phyloP scores from a whole-genome alignment of 495 filamentous ascomycete species.

The Cercophora newfieldiana region DNA sequence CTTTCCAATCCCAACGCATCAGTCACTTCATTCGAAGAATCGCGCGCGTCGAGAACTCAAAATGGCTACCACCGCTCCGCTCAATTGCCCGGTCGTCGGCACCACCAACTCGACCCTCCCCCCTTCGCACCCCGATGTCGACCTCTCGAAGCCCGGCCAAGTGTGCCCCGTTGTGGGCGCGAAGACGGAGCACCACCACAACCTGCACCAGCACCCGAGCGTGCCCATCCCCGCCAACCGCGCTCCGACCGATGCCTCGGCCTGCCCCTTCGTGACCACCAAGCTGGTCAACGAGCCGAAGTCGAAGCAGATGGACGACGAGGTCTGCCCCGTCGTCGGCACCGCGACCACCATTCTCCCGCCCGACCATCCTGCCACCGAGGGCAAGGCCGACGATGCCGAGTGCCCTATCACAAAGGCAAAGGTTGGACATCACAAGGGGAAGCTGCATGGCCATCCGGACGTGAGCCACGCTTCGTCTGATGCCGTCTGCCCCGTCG shows the following conservation, averaged over 20 bases:
- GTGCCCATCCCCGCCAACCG: slow-evolving; percentile 34
- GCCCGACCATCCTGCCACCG: slow-evolving; percentile 46
- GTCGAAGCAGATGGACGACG: slow-evolving; percentile 48
- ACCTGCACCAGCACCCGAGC: slow-evolving; percentile 45
- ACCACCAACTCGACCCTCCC: slow-evolving; percentile 47
- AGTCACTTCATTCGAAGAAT: not conserved
- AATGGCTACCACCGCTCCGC: slow-evolving; percentile 20
- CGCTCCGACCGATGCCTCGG: slow-evolving; percentile 40
- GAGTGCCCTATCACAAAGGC: slow-evolving; percentile 54
- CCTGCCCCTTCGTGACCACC: slow-evolving; percentile 43
- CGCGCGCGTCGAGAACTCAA: not conserved
- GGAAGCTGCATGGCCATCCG: slow-evolving; percentile 43
- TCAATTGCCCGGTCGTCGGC: slow-evolving; percentile 43
- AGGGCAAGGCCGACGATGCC: slow-evolving; percentile 41
- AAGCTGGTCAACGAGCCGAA: slow-evolving; percentile 43
- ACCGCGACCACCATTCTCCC: slow-evolving; percentile 48
- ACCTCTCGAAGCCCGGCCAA: slow-evolving; percentile 46
- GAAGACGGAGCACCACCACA: slow-evolving; percentile 47
- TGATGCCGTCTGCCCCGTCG: slow-evolving; percentile 45
- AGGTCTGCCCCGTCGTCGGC: slow-evolving; percentile 48
- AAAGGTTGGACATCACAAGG: slow-evolving; percentile 48
- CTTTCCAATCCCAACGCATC: not conserved
- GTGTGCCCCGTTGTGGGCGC: slow-evolving; percentile 47
- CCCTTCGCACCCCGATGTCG: slow-evolving; percentile 43
- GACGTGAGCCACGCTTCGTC: slow-evolving; percentile 28